phyloP scores from a whole-genome alignment of 108 stramenopile genomes.

The Schizochytrium sp. region DNA sequence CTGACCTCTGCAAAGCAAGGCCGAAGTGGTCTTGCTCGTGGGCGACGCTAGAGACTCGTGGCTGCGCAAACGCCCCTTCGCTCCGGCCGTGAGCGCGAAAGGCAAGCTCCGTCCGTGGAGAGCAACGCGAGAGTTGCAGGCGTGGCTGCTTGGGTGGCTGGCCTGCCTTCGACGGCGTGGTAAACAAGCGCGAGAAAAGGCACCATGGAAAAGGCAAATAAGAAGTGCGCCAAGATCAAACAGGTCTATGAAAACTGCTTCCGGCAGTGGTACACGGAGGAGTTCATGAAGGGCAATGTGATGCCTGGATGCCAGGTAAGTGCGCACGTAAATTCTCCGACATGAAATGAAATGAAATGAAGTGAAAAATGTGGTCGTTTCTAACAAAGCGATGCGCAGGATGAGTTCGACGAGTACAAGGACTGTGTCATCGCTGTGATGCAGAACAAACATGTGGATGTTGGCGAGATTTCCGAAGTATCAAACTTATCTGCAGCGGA shows the following conservation, averaged over 20 bases:
- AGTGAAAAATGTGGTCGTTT: not conserved
- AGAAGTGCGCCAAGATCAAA: not conserved
- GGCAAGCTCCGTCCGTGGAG: no score
- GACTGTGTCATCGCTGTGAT: not conserved
- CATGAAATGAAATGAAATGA: not conserved
- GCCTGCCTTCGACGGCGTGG: no score
- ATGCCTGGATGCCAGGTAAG: slow-evolving; percentile 4
- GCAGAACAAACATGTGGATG: not conserved
- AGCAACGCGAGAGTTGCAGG: no score
- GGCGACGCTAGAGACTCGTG: no score
- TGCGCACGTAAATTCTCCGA: not conserved
- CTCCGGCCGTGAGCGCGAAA: no score
- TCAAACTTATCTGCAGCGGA: no score
- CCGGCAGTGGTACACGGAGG: not conserved
- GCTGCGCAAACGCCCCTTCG: no score
- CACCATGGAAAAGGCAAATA: not conserved
- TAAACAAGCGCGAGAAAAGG: no score
- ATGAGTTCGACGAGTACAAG: not conserved
- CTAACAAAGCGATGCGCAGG: not conserved
- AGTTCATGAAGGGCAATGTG: slow-evolving; percentile 12
- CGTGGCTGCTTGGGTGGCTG: no score
- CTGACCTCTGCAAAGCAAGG: no score
- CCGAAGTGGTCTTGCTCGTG: no score
- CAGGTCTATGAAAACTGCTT: slow-evolving; percentile 12
- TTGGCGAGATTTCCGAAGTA: not conserved